Base-by-base conservation (phyloP, 495 filamentous ascomycete species). In the Hypoxylon fragiforme region DNA sequence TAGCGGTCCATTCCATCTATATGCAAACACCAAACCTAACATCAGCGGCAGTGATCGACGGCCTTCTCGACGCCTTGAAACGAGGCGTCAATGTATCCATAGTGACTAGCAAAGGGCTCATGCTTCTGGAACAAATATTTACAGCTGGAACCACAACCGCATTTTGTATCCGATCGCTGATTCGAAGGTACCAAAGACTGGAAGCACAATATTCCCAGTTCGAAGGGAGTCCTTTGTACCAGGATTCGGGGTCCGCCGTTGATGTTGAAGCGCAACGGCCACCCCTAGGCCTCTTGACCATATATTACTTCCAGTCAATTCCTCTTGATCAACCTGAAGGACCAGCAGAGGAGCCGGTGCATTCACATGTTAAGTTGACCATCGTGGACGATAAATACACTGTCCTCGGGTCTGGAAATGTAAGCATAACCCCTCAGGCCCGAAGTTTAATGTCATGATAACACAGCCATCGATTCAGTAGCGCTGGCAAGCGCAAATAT, bases 11-110 rank as follows among this genome's bases (percentile, higher is more conserved):
- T 24, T 72, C 64, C 3, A 81, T 91, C 42, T 83, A 80, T 54
- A 70, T 90, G 12, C 84, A 89, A 57, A 88, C 86, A 1, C 88
- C 88, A 0, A 91, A 91, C 47, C 57, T 90, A 2, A 91, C 86
- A 2, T 82, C 77, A 8, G 57, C 68, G 18, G 76, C 83, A 0
- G 77, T 87, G 12, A 65, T 87, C 1, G 60, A 71, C 3, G 78
- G 79, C 8, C 60, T 89, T 8, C 52, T 86, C 28, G 69, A 68
- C 0, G 79, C 78, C 5, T 59, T 85, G 9, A 47, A 65, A n/a
- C 74, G 86, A 1, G 84, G 86, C 2, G 78, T 90, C 14, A 62
- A 83, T 26, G 77, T 91, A 14, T 67, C 68, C 7, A 74, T 90
- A 40, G 70, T 89, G 13, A 89, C 86, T 1, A 83, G 78, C 60